A percentile compares a stretch with the other conserved stretches of the same genome.
These are phyloP conservation scores for Phytophthora pseudosyringae DNA, from an alignment of 352 stramenopile genomes.

Conservation along the genomic window DNA sequence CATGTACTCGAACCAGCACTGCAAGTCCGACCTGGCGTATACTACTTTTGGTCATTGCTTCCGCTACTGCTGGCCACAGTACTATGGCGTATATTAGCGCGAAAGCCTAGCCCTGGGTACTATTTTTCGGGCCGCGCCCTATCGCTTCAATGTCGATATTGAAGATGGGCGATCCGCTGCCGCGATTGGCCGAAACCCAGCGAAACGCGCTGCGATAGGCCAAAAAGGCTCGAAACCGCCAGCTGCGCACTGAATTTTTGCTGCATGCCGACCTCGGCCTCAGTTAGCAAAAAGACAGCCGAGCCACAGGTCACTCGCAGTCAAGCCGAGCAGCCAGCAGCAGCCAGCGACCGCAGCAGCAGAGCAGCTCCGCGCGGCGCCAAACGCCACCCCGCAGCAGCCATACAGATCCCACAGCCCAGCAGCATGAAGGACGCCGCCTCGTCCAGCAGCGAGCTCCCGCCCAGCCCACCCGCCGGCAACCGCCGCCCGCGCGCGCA, in stretches of 20 bases:
- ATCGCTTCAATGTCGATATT: conserved; percentile 39
- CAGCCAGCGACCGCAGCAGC: conserved; percentile 1
- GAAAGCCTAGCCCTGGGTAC: conserved; percentile 6
- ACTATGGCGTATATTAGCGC: neutral
- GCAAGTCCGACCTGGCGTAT: no score
- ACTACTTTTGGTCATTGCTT: no score
- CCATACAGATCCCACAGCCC: conserved; percentile 4
- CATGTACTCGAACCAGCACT: no score
- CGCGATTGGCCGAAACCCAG: conserved; percentile 18
- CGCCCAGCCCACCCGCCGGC: conserved; percentile 1
- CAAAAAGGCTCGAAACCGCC: conserved; percentile 23
- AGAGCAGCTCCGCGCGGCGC: neutral
- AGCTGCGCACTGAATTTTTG: conserved; percentile 47
- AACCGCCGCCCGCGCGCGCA: conserved; percentile 54
- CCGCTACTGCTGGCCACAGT: no score
- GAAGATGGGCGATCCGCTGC: conserved; percentile 33
- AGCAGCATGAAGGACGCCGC: conserved; percentile 42
- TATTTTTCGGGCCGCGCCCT: conserved; percentile 24
- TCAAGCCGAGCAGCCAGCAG: conserved; percentile 4
- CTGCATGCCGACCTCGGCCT: conserved; percentile 24
- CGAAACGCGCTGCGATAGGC: conserved; percentile 9
- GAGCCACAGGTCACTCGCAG: conserved; percentile 29
- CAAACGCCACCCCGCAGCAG: conserved; percentile 16
- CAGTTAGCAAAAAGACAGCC: conserved; percentile 75
- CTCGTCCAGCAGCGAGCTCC: conserved; percentile 4